Percentiles rank a stretch among this genome's conserved stretches.
phyloP scores from a whole-genome alignment of 306 rosid genomes.

The Pyrus betulifolia region DNA sequence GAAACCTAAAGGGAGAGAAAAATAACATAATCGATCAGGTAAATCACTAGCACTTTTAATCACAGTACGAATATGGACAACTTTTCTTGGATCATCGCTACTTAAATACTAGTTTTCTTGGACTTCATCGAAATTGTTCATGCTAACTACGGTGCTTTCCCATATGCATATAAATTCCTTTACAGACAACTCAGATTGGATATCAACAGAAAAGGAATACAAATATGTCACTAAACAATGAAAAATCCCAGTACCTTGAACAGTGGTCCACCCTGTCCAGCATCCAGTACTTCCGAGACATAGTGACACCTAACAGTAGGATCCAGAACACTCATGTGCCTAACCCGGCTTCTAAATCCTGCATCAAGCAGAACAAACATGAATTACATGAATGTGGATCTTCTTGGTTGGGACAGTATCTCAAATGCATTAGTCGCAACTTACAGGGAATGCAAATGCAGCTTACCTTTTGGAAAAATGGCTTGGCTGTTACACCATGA shows the following conservation, averaged over 20 bases:
- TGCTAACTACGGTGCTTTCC: neutral
- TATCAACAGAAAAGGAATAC: neutral
- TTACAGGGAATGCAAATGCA: neutral
- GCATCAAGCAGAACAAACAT: constrained; percentile 35
- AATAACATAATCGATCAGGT: neutral
- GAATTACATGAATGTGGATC: constrained; percentile 10
- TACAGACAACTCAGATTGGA: neutral
- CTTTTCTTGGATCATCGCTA: neutral
- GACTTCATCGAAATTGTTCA: neutral
- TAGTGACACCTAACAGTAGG: constrained; percentile 71
- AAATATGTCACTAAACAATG: neutral
- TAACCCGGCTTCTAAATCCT: constrained; percentile 93
- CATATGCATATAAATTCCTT: neutral
- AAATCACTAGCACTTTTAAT: neutral
- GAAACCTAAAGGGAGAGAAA: constrained; percentile 45
- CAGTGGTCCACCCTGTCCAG: constrained; percentile 67
- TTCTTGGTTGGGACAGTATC: neutral
- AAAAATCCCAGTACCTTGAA: constrained; percentile 66
- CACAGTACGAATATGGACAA: neutral
- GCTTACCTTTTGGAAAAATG: constrained; percentile 86
- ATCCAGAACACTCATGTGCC: constrained; percentile 66
- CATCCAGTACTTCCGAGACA: constrained; percentile 85
- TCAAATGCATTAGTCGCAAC: neutral
- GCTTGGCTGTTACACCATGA: constrained; percentile 87
- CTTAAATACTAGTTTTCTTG: neutral